Base-by-base conservation (phyloP, 1,284 basidiomycete genomes). In the Tetrapyrgos nigripes region DNA sequence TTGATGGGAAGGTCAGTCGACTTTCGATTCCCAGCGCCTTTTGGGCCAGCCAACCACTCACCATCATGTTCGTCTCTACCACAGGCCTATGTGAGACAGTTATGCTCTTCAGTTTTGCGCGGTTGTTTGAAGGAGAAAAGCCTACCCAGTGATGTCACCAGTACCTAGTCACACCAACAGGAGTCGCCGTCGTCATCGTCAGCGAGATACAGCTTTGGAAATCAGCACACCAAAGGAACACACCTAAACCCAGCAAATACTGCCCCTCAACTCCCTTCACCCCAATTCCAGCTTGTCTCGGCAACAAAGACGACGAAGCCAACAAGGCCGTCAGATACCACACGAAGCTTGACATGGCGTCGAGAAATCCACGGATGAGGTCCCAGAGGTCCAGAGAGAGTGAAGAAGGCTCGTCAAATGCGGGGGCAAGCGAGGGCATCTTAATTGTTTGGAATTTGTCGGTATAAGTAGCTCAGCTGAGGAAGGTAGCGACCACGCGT, bases 31-130 rank as follows among this genome's bases (percentile, higher is more conserved):
- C n/a, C n/a, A n/a, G n/a, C n/a, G n/a, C n/a, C n/a, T n/a, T n/a
- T n/a, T n/a, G n/a, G n/a, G n/a, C n/a, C n/a, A n/a, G n/a, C n/a
- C n/a, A n/a, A n/a, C n/a, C n/a, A 26, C 73, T 59, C 62, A 85
- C 88, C 86, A 90, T 89, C 85, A 91, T 88, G 64, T 89, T 90
- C 17, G 88, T 91, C 74, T 91, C 87, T 8, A 89, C 88, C 27
- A 91, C 83, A 17, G 89, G 88, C n/a, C 87, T 89, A 50, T 29
- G 40, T 46, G 48, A 26, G 10, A 21, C 13, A 50, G 55, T 57
- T 17, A 28, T 47, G 43, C 24, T 17, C 6, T 46, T 9, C 17
- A 31, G 9, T 8, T 28, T 31, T 21, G 4, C 29, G 17, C n/a
- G 19, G 31, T 13, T 14, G 6, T 35, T 21, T 21, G 53, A 58